Evolutionary conservation across 345 rosid genomes (phyloP).

Genomic region (Psidium friedrichsthalianum): DNA sequence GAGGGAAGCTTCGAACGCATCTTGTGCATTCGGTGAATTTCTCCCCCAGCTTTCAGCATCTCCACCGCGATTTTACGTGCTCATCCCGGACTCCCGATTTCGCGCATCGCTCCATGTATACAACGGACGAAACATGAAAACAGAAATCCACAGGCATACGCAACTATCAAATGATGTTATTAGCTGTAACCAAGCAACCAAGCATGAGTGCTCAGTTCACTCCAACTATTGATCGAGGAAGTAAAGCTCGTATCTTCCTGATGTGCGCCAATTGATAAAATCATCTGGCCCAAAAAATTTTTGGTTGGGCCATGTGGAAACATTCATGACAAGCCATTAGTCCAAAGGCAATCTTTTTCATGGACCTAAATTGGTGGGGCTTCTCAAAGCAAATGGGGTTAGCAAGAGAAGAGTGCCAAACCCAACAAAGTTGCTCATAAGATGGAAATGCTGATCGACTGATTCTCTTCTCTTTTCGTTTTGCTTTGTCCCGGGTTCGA

Average conservation of each 20-base stretch:
- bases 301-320: neutral
- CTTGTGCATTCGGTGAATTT: too few relatives aligned
- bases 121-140: too few relatives aligned
- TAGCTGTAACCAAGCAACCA: too few relatives aligned
- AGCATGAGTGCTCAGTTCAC: neutral
- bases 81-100: too few relatives aligned
- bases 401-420: neutral
- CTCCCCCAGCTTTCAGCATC: too few relatives aligned
- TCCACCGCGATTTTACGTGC: too few relatives aligned
- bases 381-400: neutral
- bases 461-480: neutral
- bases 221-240: neutral
- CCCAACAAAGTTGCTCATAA: neutral
- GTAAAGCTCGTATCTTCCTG: neutral
- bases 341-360: neutral
- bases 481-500: neutral
- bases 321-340: neutral
- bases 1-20: too few relatives aligned
- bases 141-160: too few relatives aligned
- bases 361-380: neutral
- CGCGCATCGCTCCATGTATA: too few relatives aligned
- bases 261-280: neutral
- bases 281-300: neutral
- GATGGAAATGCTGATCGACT: neutral
- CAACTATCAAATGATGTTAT: too few relatives aligned